Base-by-base conservation (phyloP, 148 eudicot genomes). In the Amaranthus palmeri region DNA sequence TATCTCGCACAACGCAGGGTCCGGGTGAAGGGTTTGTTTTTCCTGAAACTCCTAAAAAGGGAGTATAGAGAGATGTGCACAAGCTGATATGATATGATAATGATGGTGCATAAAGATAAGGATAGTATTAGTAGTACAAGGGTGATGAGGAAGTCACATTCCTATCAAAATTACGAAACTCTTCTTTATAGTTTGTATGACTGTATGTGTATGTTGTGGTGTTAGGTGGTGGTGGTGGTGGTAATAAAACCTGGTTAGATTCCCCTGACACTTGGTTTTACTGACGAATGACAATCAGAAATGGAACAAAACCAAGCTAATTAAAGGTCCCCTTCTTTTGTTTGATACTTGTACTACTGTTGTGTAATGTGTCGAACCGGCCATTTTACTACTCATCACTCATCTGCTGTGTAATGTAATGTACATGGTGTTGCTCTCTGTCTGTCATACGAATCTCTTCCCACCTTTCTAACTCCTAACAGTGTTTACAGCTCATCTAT, bases 401-500 rank as follows among this genome's bases (percentile, higher is more conserved):
- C 36, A 25, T 25, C 36, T 25, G 36, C 36, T 25, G 2, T 25
- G 36, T 25, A 25, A 25, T 25, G 36, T 25, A 25, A 25, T 25
- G 36, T 25, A 25, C 36, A 25, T 25, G 36, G 36, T 25, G 36
- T 25, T 25, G 36, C 36, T 2, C 36, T 25, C 36, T 25, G 36
- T 25, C 36, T 25, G 36, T 4, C 58, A 14, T 53, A 4, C 55
- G 55, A 53, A 53, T 53, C 55, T 53, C 55, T 53, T 53, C 10
- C 55, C 4, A 18, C 5, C 3, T 17, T 61, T 40, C 45, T 61
- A 61, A 47, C 65, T 10, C 18, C 49, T 44, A 13, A 47, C 48
- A 42, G 48, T 62, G 66, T 62, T 62, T 62, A 62, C 66, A 62
- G 66, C 66, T 62, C 66, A 62, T 43, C 48, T 62, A 25, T 25